Conservation (phyloP, 169 alveolate species). For the Prorocentrum cordatum region DNA sequence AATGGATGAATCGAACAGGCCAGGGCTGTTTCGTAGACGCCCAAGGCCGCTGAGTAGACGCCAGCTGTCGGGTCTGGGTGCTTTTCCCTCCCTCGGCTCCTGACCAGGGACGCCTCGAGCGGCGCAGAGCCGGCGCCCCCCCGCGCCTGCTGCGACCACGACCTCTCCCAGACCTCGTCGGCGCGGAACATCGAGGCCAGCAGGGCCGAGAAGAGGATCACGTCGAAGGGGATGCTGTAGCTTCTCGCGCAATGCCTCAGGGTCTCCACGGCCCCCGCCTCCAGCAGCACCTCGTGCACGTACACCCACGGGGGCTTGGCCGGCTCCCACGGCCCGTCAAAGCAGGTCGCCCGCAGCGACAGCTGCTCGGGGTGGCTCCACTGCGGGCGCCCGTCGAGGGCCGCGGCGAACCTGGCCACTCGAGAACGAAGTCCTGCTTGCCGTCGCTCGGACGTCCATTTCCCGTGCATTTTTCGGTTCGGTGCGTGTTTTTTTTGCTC, state of each 20-base stretch:
- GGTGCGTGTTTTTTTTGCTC: background rate
- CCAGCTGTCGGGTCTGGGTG: background rate
- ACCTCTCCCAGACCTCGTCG: background rate
- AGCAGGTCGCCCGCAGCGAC: constrained; percentile 11
- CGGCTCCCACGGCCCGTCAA: background rate
- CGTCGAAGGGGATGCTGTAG: constrained; percentile 40
- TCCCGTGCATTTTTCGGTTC: background rate
- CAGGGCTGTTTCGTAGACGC: background rate
- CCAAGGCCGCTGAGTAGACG: background rate
- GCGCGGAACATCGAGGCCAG: constrained; percentile 30
- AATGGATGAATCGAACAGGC: background rate
- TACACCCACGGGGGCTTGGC: constrained; percentile 32
- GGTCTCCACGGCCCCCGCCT: constrained; percentile 8
- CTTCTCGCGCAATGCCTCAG: constrained; percentile 22
- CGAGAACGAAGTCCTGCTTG: no score
- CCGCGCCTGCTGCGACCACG: constrained; percentile 1
- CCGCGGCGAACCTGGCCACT: constrained; percentile 2
- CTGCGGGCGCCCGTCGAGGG: constrained; percentile 2
- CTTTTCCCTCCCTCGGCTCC: background rate
- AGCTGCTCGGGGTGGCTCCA: constrained; percentile 58
- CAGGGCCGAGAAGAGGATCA: background rate
- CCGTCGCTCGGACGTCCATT: background rate
- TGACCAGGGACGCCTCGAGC: background rate
- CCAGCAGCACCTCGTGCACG: constrained; percentile 48
- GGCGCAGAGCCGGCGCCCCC: background rate